Evolutionary conservation across 2,329 filamentous ascomycete species (phyloP).

Genomic region (Karstenula rhodostoma): DNA sequence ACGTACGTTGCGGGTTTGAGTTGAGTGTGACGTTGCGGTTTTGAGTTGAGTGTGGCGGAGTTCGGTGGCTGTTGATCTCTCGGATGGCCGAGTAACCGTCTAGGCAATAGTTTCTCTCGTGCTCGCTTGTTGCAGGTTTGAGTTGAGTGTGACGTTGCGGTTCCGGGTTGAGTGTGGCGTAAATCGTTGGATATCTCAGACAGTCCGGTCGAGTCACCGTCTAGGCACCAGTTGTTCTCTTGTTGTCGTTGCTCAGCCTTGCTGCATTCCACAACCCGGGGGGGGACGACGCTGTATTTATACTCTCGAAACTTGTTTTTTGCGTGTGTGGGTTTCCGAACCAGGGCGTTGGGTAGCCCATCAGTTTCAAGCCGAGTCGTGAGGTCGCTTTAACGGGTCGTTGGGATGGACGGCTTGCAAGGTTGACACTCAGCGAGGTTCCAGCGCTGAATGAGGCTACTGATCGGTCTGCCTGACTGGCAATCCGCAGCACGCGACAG

Average conservation of each 20-base stretch:
- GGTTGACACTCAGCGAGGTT: not conserved
- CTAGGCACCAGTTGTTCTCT: too few species aligned
- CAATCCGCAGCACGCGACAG: constrained; percentile 9
- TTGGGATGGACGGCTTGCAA: too few species aligned
- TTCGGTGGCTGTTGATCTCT: not conserved
- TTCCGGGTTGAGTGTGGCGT: too few species aligned
- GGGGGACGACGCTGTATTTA: constrained; percentile 5
- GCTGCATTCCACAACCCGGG: too few species aligned
- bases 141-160: not conserved
- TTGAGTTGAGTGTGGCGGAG: too few species aligned
- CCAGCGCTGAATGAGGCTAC: not conserved
- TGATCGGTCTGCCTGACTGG: not conserved
- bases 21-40: too few species aligned
- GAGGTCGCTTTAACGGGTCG: not conserved
- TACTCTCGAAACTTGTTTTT: not conserved
- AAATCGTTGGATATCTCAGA: too few species aligned
- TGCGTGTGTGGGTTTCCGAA: not conserved
- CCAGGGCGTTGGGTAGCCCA: not conserved
- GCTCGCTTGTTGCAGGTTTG: not conserved
- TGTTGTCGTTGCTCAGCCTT: too few species aligned
- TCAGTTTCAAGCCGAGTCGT: not conserved
- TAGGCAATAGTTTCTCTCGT: constrained; percentile 1
- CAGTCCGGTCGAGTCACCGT: too few species aligned
- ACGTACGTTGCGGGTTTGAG: too few species aligned
- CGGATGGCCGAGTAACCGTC: not conserved